phyloP scores from a whole-genome alignment of 352 stramenopile genomes.

The Phytophthora podocarpi region DNA sequence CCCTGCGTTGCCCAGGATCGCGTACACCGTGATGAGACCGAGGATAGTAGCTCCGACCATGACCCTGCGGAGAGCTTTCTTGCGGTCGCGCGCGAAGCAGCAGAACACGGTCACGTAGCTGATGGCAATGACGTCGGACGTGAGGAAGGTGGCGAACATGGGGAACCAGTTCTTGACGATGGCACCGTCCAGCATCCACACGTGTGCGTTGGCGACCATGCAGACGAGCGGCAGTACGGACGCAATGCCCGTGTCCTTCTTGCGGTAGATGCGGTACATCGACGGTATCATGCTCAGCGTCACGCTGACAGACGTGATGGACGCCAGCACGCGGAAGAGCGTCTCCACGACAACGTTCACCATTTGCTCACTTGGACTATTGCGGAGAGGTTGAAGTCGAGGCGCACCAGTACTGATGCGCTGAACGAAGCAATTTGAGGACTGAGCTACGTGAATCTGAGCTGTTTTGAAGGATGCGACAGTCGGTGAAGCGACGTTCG shows the following conservation, averaged over 20 bases:
- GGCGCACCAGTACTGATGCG: too few species aligned
- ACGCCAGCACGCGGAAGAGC: slow-evolving; percentile 38
- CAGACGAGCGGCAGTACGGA: slow-evolving; percentile 44
- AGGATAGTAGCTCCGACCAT: slow-evolving; percentile 19
- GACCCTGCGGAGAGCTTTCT: slow-evolving; percentile 28
- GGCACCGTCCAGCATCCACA: slow-evolving; percentile 45
- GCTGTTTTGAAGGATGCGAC: slow-evolving; percentile 6
- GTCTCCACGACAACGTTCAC: slow-evolving; percentile 35
- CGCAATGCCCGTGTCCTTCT: slow-evolving; percentile 35
- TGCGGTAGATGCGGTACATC: slow-evolving; percentile 44
- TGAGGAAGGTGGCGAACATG: slow-evolving; percentile 43
- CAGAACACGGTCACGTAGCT: slow-evolving; percentile 32
- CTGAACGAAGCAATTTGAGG: slow-evolving; percentile 5
- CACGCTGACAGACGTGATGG: slow-evolving; percentile 34
- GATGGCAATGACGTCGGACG: slow-evolving; percentile 29
- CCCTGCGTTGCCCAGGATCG: slow-evolving; percentile 22
- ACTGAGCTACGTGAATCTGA: too few species aligned
- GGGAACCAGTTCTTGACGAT: slow-evolving; percentile 45
- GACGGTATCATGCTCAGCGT: slow-evolving; percentile 43
- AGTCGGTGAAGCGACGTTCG: slow-evolving; percentile 11
- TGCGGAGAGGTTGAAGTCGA: too few species aligned
- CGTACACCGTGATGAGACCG: slow-evolving; percentile 33
- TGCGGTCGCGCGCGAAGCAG: slow-evolving; percentile 34
- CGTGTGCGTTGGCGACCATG: slow-evolving; percentile 36
- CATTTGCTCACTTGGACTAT: too few species aligned